Evolutionary conservation across 345 rosid species (phyloP).

Genomic region (Raphanus raphanistrum): DNA sequence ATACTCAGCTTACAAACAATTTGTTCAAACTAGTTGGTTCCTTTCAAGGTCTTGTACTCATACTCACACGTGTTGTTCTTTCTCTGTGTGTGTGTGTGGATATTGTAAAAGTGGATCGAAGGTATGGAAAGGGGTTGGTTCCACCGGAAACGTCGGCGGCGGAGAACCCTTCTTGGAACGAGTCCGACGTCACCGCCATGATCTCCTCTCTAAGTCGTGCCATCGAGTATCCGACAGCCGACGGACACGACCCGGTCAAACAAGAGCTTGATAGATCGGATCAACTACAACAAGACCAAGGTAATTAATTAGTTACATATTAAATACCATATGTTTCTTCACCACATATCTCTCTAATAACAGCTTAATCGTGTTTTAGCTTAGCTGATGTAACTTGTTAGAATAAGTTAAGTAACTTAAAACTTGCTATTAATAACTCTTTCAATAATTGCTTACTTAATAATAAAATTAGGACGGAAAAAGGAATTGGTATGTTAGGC

Average conservation of each 20-base stretch:
- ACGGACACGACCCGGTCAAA: constrained; percentile 26
- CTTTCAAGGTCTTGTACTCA: constrained; percentile 9
- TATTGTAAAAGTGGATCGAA: constrained; percentile 62
- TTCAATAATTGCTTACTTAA: constrained; percentile 8
- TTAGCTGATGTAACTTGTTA: background rate
- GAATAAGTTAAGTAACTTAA: constrained; percentile 29
- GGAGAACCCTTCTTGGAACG: constrained; percentile 53
- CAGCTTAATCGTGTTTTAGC: background rate
- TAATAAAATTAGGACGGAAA: constrained; percentile 16
- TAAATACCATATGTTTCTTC: background rate
- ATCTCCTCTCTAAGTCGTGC: constrained; percentile 72
- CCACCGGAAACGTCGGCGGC: constrained; percentile 67
- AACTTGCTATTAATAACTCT: constrained; percentile 28
- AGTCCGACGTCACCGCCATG: constrained; percentile 80
- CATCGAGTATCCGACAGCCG: constrained; percentile 42
- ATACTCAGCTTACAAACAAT: background rate
- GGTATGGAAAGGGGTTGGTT: constrained; percentile 82
- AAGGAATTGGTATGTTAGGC: constrained; percentile 34
- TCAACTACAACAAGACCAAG: constrained; percentile 48
- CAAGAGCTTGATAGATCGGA: constrained; percentile 40
- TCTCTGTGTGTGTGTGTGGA: constrained; percentile 9
- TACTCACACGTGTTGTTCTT: background rate
- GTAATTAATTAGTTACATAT: constrained; percentile 13
- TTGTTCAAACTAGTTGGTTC: background rate
- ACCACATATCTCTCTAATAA: background rate